These are phyloP conservation scores for Aspergillus luchuensis DNA, from an alignment of 2,329 filamentous ascomycete genomes.

Conservation along the genomic window DNA sequence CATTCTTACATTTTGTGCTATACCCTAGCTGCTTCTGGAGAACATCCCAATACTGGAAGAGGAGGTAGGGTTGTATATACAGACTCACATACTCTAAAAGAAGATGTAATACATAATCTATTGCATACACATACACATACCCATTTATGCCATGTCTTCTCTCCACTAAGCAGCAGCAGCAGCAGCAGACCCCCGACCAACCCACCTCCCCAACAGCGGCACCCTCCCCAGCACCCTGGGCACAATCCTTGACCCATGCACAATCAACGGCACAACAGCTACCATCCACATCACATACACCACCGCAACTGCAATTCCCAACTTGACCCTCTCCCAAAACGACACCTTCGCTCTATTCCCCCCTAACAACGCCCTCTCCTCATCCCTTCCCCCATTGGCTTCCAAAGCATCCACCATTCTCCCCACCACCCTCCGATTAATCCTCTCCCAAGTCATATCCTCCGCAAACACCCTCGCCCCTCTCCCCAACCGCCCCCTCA, in stretches of 20 bases:
- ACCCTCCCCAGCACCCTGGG: conserved; percentile 18
- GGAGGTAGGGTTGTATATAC: no score
- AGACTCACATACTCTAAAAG: no score
- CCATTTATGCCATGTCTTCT: no score
- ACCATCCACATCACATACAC: conserved; percentile 43
- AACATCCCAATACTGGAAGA: no score
- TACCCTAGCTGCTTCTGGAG: not conserved
- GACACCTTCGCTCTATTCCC: not conserved
- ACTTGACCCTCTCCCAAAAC: conserved; percentile 28
- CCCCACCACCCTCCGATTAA: conserved; percentile 70
- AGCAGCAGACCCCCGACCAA: not conserved
- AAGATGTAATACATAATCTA: not conserved
- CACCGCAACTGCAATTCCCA: conserved; percentile 34
- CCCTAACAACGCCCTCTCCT: not conserved
- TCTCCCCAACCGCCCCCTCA: conserved; percentile 51
- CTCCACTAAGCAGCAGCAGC: no score
- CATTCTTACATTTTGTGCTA: not conserved
- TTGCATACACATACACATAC: not conserved
- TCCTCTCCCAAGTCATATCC: conserved; percentile 70
- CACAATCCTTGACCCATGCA: conserved; percentile 36
- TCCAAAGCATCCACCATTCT: conserved; percentile 54
- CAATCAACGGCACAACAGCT: conserved; percentile 39
- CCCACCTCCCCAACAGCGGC: not conserved
- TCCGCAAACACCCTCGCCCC: conserved; percentile 60
- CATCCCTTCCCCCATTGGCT: not conserved